Percentiles rank a stretch among this genome's conserved stretches.
These are phyloP conservation scores for Casuarina cunninghamiana DNA, from an alignment of 306 rosid species.

Conservation along the genomic window DNA sequence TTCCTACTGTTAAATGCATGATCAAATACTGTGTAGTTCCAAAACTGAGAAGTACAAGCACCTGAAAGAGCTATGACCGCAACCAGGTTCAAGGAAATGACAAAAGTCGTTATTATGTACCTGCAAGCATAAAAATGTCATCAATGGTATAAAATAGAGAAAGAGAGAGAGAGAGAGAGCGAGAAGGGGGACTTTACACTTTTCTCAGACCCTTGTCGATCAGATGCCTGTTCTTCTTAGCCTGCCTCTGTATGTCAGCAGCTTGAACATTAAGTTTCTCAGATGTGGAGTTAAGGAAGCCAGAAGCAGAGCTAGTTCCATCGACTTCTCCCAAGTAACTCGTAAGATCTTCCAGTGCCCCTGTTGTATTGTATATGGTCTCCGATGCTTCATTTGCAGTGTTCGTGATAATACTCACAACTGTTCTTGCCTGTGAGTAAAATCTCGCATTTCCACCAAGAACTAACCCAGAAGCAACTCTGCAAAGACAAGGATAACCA, in stretches of 20 bases:
- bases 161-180: constrained; percentile 1
- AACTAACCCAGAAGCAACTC: constrained; percentile 60
- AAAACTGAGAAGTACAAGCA: constrained; percentile 9
- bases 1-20: no score
- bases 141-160: neutral
- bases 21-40: neutral
- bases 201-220: constrained; percentile 46
- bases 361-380: constrained; percentile 56
- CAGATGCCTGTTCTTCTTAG: constrained; percentile 39
- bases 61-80: constrained; percentile 58
- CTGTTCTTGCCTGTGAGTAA: constrained; percentile 44
- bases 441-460: constrained; percentile 55
- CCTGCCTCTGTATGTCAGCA: constrained; percentile 45
- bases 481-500: constrained; percentile 6
- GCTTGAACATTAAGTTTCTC: constrained; percentile 41
- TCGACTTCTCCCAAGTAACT: constrained; percentile 32
- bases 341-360: constrained; percentile 41
- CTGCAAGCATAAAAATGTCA: constrained; percentile 44
- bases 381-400: constrained; percentile 65
- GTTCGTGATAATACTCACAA: constrained; percentile 50
- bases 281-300: constrained; percentile 43
- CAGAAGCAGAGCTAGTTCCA: constrained; percentile 21
- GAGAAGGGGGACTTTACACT: constrained; percentile 36
- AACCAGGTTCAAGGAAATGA: constrained; percentile 49
- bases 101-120: constrained; percentile 45